Evolutionary conservation across 345 rosid species (phyloP).

Genomic region (Moricandia moricandioides): DNA sequence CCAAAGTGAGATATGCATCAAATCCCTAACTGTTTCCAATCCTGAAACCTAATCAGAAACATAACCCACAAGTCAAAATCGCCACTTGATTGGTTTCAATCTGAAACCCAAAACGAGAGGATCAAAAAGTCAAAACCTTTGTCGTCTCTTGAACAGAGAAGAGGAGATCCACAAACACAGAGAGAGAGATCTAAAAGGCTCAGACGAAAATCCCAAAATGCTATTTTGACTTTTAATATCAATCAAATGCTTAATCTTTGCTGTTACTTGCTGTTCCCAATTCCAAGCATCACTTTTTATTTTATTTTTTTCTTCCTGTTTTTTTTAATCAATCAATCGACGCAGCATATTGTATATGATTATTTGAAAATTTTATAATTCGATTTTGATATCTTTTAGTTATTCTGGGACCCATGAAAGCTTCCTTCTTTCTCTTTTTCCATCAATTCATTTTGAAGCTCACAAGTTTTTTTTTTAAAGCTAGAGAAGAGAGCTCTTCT

Average conservation of each 20-base stretch:
- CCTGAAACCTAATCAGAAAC: not conserved
- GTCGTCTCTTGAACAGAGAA: not conserved
- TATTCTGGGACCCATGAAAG: not conserved
- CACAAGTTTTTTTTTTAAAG: no score
- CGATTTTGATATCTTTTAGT: not conserved
- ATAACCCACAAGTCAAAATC: not conserved
- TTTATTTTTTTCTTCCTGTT: not conserved
- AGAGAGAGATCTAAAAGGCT: not conserved
- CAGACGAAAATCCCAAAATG: not conserved
- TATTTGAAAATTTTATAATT: not conserved
- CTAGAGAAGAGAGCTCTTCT: no score
- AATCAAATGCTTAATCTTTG: not conserved
- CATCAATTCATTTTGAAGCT: not conserved
- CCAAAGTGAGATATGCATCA: not conserved
- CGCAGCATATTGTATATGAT: not conserved
- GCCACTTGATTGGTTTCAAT: not conserved
- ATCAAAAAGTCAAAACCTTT: not conserved
- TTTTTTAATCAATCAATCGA: not conserved
- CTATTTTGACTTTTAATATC: not conserved
- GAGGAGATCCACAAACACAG: not conserved
- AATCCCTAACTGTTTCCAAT: no score
- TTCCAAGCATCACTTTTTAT: not conserved
- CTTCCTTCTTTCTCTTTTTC: not conserved
- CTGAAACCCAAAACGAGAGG: not conserved
- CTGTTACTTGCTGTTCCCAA: not conserved